Conservation (phyloP, 352 stramenopile species). For the Saprolegnia diclina region DNA sequence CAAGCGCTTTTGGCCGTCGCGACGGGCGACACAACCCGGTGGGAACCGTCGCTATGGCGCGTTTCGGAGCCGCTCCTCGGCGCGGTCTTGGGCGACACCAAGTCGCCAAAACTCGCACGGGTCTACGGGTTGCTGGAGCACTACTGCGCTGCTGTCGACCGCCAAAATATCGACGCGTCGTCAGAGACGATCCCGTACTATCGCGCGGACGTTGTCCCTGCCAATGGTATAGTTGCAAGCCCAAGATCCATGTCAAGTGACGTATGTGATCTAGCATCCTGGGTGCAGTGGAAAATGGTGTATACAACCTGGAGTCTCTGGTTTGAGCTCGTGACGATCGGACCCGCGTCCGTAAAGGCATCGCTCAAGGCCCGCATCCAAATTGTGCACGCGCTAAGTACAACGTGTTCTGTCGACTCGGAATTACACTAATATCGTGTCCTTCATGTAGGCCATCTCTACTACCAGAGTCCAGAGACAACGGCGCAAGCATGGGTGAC, state of each 20-base stretch:
- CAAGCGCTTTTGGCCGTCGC: background rate
- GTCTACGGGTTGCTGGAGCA: too few relatives aligned
- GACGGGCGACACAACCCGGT: background rate
- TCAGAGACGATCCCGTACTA: too few relatives aligned
- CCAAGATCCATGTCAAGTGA: background rate
- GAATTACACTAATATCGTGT: too few relatives aligned
- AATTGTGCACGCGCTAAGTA: background rate
- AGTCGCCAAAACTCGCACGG: background rate
- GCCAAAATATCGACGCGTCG: too few relatives aligned
- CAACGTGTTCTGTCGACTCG: too few relatives aligned
- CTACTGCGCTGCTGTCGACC: too few relatives aligned
- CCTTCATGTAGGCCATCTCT: background rate
- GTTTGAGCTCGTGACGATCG: background rate
- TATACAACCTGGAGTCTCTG: background rate
- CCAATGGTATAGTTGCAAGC: background rate
- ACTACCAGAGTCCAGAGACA: background rate
- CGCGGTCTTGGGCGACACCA: background rate
- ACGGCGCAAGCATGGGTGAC: background rate
- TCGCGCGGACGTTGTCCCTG: background rate
- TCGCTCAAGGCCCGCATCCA: background rate
- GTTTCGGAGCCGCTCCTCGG: background rate
- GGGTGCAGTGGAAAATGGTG: background rate
- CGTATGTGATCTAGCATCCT: background rate
- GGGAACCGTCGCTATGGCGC: background rate
- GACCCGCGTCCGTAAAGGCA: background rate